Percentiles rank a stretch among this genome's conserved stretches.
Evolutionary conservation across 352 stramenopile species (phyloP).

Genomic region (Phytopythium litorale): DNA sequence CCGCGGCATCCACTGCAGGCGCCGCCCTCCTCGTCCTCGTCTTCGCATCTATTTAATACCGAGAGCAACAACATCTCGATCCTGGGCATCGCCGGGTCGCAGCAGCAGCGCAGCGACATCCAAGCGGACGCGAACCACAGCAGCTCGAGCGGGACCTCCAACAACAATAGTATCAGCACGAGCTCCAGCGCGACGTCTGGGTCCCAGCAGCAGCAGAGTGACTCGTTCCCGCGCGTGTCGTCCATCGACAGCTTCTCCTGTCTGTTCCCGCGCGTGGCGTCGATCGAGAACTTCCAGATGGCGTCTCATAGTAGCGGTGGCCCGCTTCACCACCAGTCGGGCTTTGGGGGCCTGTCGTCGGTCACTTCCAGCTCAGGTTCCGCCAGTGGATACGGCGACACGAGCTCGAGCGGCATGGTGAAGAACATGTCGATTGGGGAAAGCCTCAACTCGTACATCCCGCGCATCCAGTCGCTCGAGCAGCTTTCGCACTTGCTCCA

Average conservation of each 20-base stretch:
- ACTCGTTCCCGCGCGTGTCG: conserved; percentile 64
- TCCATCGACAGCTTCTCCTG: conserved; percentile 86
- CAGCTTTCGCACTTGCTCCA: conserved; percentile 69
- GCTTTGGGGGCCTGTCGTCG: conserved; percentile 8
- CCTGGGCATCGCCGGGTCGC: conserved; percentile 30
- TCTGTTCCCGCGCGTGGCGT: conserved; percentile 76
- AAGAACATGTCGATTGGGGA: conserved; percentile 66
- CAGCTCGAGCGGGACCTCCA: background rate
- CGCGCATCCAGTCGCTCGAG: conserved; percentile 74
- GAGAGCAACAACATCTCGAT: conserved; percentile 33
- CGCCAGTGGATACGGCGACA: conserved; percentile 24
- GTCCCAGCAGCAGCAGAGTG: conserved; percentile 11
- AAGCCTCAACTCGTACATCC: conserved; percentile 65
- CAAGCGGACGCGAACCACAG: conserved; percentile 3
- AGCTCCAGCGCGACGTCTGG: background rate
- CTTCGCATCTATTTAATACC: conserved; percentile 34
- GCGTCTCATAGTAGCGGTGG: conserved; percentile 7
- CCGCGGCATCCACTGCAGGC: conserved; percentile 23
- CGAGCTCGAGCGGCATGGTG: conserved; percentile 30
- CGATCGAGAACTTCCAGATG: conserved; percentile 76
- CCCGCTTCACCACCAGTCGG: conserved; percentile 6
- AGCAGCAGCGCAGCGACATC: conserved; percentile 16
- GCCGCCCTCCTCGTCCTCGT: conserved; percentile 11
- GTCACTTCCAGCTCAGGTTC: conserved; percentile 6
- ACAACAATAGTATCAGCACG: conserved; percentile 5